Evolutionary conservation across 495 filamentous ascomycete genomes (phyloP), one percentile per base, ranked within the genome.

Genomic region (Podospora pseudopauciseta): DNA sequence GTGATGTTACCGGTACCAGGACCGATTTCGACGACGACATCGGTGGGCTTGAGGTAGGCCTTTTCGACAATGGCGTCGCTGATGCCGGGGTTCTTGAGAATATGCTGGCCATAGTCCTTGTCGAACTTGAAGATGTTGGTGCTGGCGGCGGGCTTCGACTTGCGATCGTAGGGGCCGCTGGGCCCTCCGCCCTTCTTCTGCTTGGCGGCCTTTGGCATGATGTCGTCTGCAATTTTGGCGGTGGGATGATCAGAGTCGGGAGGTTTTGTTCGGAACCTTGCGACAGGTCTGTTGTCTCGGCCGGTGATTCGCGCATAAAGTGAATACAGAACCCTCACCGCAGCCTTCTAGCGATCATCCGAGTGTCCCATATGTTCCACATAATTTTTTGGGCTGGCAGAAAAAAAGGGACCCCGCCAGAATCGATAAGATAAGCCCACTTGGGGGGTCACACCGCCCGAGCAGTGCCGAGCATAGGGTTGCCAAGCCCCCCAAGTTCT

Each of bases 31-130:
- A 80, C 77, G 3, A 87, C 80, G 6, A 90, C 87, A 81, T 97
- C 94, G 44, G 90, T 92, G 59, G 94, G 94, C 73, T 97, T 96
- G 19, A 98, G 86, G 66, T 87, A 86, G 28, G 94, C 92, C 80
- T 98, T 98, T 63, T 91, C 85, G 32, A 85, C 83, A 60, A 96
- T 97, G 27, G 90, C 90, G 76, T 93, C 88, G 19, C 93, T 92
- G 67, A 98, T 92, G 67, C 92, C 93, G 19, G 94, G 94, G 80
- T 98, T 97, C 81, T 96, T 97, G 72, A 98, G 85, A 65, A 98
- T 92, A 79, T 98, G 94, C 81, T 98, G 94, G 69, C 94, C 80
- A 61, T 76, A 78, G 67, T 82, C 80, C 68, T 81, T 82, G 76
- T 81, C 82, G 76, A 86, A 86, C 71, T 86, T 85, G 85, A 97